Base-by-base conservation (phyloP, 306 rosid species). In the Gillenia trifoliata region DNA sequence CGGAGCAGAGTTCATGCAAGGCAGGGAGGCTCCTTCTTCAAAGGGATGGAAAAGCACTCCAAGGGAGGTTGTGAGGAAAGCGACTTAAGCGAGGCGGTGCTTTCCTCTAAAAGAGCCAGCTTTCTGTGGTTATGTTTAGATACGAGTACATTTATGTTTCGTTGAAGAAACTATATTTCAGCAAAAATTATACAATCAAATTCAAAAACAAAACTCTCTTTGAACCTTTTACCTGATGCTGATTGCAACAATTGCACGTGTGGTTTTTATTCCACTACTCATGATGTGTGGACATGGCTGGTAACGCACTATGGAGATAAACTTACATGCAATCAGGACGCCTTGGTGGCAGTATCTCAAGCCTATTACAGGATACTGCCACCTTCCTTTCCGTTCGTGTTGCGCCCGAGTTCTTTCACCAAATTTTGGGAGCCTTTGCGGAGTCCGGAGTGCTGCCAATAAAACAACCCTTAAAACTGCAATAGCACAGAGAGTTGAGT, bases 61-160 rank as follows among this genome's bases (percentile, higher is more conserved):
- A 60, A 72, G 68, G 59, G 45, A 23, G 57, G 68, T 43, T 41
- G 59, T 19, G 45, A 43, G n/a, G 56, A 72, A 31, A 13, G 19
- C 50, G 2, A 16, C 50, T 16, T 16, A 45, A 3, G 55, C 4
- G 22, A 78, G n/a, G 29, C 40, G 70, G 59, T 40, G 68, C 65
- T 77, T 47, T 69, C 55, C 80, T 61, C n/a, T 33, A 19, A 68
- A 40, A 75, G 77, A 84, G 57, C 80, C 71, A 62, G 82, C 67
- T 75, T 75, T 66, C 52, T 29, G 43, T 34, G 56, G 75, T 70
- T 76, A 62, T 78, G 73, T 77, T 4, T 77, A 55, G 77, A 74
- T 74, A 76, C 72, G 15, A 23, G 75, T 69, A 65, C 80, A 65
- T 77, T 71, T 79, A 60, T 56, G 66, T 30, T 78, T 71, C 71